Evolutionary conservation across 2,329 filamentous ascomycete genomes (phyloP), one percentile per base, ranked within the genome.

Genomic region (Nigrospora osmanthi): DNA sequence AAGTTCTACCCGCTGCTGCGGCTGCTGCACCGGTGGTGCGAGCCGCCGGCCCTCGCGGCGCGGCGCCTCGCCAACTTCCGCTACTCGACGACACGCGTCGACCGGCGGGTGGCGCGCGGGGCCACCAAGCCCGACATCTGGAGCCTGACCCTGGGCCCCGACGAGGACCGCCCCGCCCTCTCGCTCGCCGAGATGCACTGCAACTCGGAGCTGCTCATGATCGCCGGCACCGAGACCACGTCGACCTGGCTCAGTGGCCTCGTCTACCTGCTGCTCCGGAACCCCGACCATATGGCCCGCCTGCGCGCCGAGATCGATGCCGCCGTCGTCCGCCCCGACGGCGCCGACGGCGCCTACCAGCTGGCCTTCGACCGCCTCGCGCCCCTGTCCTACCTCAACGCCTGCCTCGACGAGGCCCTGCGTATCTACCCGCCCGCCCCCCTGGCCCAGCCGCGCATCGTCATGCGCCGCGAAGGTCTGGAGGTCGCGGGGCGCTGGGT

Each of bases 51-150:
- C 2, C 43, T 59, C 3, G 36, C 40, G 1, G 43, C 52, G 17
- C 50, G 53, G 35, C 50, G 58, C 2, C 49, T 46, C 6, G 46
- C 47, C 0, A 52, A 58, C 38, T 54, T 49, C 36, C 41, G 51
- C 1, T 48, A 56, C 16, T 53, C 52, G 1, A 49, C 56, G 28
- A 54, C 55, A 14, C 61, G 60, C 17, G 49, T 65, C 11, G 51
- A 60, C 34, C 51, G 52, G 10, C 52, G 62, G 9, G 47, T 63
- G 1, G 41, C 49, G 11, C 33, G 54, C 13, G 56, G 54, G 2
- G 58, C 55, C 5, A 45, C 49, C 11, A 46, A 54, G 17, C 57
- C 51, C 3, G 57, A 60, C 23, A 39, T 59, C 5, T 59, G 56
- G 56, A 54, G 57, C 34, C 41, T 58, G 3, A 49, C 56, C 2